phyloP scores from a whole-genome alignment of 1,284 basidiomycete species.

The Tilletia setariae region DNA sequence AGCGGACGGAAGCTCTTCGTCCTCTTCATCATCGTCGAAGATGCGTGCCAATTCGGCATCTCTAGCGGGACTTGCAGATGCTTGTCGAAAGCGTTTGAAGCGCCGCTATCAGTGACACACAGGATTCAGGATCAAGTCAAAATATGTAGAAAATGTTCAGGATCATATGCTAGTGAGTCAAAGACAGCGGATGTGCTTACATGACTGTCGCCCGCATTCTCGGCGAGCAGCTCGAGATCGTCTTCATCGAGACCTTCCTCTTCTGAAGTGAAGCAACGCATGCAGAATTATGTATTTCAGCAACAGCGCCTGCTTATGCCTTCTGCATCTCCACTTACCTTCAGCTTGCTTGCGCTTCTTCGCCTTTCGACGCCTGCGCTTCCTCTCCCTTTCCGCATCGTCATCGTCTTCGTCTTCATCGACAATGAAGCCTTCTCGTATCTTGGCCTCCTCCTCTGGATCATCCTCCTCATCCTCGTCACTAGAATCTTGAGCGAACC shows the following conservation, averaged over 20 bases:
- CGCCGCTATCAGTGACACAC: conserved; percentile 42
- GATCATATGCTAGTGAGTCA: background rate
- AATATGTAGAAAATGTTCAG: conserved; percentile 56
- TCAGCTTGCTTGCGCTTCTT: conserved; percentile 23
- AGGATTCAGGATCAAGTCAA: too few species aligned
- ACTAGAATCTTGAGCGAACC: conserved; percentile 56
- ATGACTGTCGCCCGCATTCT: conserved; percentile 74
- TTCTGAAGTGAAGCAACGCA: conserved; percentile 40
- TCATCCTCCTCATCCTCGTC: conserved; percentile 50
- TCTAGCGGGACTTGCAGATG: conserved; percentile 62
- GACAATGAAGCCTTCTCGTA: conserved; percentile 53
- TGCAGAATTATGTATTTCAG: background rate
- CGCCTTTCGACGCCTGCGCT: conserved; percentile 62
- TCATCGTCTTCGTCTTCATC: conserved; percentile 52
- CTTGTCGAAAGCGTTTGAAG: conserved; percentile 48
- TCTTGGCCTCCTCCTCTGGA: conserved; percentile 45
- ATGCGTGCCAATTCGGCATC: conserved; percentile 68
- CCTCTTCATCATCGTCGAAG: conserved; percentile 66
- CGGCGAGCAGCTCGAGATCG: conserved; percentile 86
- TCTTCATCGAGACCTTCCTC: conserved; percentile 84
- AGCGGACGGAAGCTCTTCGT: conserved; percentile 54
- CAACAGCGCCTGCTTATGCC: background rate
- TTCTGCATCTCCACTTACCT: background rate
- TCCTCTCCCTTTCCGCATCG: conserved; percentile 57
- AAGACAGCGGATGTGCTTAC: conserved; percentile 22